Percentiles rank a stretch among this genome's conserved stretches.
Evolutionary conservation across 345 rosid genomes (phyloP).

Genomic region (Psidium friedrichsthalianum): DNA sequence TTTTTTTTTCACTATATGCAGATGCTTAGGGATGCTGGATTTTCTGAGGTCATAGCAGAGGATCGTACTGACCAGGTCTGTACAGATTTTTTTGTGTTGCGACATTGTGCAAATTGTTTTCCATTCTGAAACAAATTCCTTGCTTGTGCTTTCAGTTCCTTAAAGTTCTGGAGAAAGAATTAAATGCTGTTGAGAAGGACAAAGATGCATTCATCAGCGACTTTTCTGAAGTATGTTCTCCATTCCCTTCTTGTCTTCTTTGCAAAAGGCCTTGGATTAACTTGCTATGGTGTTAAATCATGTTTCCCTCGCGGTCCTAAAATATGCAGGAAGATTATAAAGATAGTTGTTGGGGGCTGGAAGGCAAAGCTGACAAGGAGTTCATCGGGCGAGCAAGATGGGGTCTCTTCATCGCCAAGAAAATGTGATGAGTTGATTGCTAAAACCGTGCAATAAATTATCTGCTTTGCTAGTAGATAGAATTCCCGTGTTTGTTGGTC

Average conservation of each 20-base stretch:
- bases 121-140: not conserved
- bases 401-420: conserved; percentile 35
- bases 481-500: not conserved
- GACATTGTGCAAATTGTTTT: not conserved
- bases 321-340: conserved; percentile 62
- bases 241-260: not conserved
- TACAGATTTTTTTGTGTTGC: not conserved
- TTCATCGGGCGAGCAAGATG: conserved; percentile 34
- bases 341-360: conserved; percentile 41
- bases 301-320: not conserved
- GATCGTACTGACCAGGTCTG: conserved; percentile 79
- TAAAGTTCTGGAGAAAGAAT: conserved; percentile 56
- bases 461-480: not conserved
- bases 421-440: not conserved
- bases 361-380: conserved; percentile 35
- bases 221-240: conserved; percentile 57
- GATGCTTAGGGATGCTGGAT: conserved; percentile 56
- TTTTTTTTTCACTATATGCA: not conserved
- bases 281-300: not conserved
- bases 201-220: conserved; percentile 60
- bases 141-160: conserved; percentile 45
- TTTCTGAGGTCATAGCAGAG: conserved; percentile 59
- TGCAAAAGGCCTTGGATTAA: not conserved
- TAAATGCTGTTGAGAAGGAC: conserved; percentile 54
- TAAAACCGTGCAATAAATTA: not conserved